Conservation (phyloP, 805 yeast species). For the Candida montana region DNA sequence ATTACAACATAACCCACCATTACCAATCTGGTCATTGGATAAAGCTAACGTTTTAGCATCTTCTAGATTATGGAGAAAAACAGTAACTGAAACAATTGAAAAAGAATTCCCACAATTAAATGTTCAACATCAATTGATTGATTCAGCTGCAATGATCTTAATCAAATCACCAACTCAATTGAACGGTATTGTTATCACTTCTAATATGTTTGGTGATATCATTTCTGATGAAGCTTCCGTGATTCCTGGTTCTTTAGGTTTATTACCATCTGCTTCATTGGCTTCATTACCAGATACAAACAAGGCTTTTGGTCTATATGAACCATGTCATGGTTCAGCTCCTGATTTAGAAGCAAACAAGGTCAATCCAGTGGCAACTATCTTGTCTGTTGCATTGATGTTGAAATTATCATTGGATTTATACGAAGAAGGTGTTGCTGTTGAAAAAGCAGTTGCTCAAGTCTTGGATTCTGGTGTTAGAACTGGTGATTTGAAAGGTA, state of each 20-base stretch:
- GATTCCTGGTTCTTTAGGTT: conserved; percentile 95
- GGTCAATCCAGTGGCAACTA: conserved; percentile 95
- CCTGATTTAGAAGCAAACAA: conserved; percentile 85
- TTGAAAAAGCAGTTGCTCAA: conserved; percentile 80
- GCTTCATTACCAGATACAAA: conserved; percentile 96
- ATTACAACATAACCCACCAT: conserved; percentile 86
- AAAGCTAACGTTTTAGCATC: conserved; percentile 97
- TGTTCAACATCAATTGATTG: conserved; percentile 91
- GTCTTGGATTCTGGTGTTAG: conserved; percentile 81
- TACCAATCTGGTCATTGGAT: conserved; percentile 93
- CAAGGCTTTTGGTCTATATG: conserved; percentile 91
- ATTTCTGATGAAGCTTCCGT: conserved; percentile 97
- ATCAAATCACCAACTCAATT: conserved; percentile 86
- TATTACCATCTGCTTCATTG: conserved; percentile 89
- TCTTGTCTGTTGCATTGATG: conserved; percentile 97
- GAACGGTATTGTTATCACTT: conserved; percentile 89
- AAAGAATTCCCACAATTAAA: conserved; percentile 87
- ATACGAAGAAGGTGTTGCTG: conserved; percentile 77
- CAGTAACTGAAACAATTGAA: conserved; percentile 77
- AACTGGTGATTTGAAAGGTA: conserved; percentile 89
- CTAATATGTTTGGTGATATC: conserved; percentile 98
- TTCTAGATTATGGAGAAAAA: conserved; percentile 92
- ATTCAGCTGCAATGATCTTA: conserved; percentile 97
- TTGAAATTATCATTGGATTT: conserved; percentile 82
- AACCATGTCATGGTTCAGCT: conserved; percentile 98